Evolutionary conservation across 371 early-diverging fungal species (phyloP).

Genomic region (Mucor plumbeus): DNA sequence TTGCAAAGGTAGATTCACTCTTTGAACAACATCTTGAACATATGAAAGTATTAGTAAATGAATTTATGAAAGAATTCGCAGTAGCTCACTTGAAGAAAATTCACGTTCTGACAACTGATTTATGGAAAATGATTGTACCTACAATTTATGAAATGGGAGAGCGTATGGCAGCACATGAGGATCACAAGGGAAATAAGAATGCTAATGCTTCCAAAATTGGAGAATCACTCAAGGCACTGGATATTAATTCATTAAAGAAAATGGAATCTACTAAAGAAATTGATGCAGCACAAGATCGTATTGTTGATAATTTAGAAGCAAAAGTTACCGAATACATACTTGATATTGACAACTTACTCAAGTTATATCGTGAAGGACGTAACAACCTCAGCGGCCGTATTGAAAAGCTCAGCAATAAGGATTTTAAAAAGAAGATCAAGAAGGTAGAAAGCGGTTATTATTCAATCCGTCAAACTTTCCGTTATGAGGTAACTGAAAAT

Average conservation of each 20-base stretch:
- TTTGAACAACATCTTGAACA: slow-evolving; percentile 56
- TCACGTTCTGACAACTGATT: slow-evolving; percentile 32
- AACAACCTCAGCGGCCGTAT: slow-evolving; percentile 58
- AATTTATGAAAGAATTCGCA: slow-evolving; percentile 39
- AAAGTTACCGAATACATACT: slow-evolving; percentile 40
- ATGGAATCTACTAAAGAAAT: slow-evolving; percentile 38
- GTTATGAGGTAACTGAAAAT: slow-evolving; percentile 28
- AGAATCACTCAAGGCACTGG: slow-evolving; percentile 8
- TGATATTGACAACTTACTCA: slow-evolving; percentile 52
- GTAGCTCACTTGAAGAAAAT: slow-evolving; percentile 33
- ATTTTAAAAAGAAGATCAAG: slow-evolving; percentile 66
- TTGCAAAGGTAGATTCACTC: slow-evolving; percentile 59
- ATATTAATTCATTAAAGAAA: slow-evolving; percentile 11
- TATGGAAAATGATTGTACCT: slow-evolving; percentile 47
- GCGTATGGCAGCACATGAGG: slow-evolving; percentile 32
- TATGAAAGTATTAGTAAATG: slow-evolving; percentile 18
- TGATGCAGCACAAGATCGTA: slow-evolving; percentile 40
- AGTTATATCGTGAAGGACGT: slow-evolving; percentile 51
- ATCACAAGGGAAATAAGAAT: slow-evolving; percentile 10
- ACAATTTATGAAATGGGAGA: slow-evolving; percentile 49
- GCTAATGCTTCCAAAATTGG: slow-evolving; percentile 6
- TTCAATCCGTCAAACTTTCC: slow-evolving; percentile 33
- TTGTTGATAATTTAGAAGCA: slow-evolving; percentile 30
- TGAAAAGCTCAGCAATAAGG: slow-evolving; percentile 69
- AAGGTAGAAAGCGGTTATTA: slow-evolving; percentile 57